Conservation (phyloP, 257 asterid species). For the Penstemon eatonii region DNA sequence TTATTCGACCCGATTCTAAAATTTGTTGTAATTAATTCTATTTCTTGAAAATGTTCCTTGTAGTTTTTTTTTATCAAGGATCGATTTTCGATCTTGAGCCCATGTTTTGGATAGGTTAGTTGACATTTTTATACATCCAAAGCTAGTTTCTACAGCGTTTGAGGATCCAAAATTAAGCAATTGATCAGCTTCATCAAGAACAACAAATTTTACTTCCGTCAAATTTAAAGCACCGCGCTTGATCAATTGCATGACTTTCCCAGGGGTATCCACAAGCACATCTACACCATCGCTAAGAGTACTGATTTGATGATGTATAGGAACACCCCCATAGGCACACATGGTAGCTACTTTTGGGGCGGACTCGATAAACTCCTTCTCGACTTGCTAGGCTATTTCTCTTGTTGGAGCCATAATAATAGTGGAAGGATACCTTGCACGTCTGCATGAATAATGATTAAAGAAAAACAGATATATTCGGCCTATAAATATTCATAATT, state of each 20-base stretch:
- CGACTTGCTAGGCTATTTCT: conserved; percentile 88
- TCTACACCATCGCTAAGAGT: conserved; percentile 83
- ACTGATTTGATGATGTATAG: conserved; percentile 77
- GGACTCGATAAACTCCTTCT: conserved; percentile 81
- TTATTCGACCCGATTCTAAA: too few species aligned
- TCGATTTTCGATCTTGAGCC: too few species aligned
- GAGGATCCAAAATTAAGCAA: conserved; percentile 99
- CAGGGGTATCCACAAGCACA: conserved; percentile 91
- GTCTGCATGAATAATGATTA: conserved; percentile 53
- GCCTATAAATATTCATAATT: too few species aligned
- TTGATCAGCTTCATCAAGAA: conserved; percentile 98
- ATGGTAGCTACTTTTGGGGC: conserved; percentile 73
- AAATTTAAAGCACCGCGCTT: conserved; percentile 80
- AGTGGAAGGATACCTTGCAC: conserved; percentile 81
- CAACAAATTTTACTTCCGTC: conserved; percentile 71
- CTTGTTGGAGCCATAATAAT: conserved; percentile 92
- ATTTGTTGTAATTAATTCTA: too few species aligned
- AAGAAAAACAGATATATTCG: conserved; percentile 12
- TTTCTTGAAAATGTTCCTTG: too few species aligned
- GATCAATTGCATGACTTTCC: conserved; percentile 83
- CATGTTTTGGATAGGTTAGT: too few species aligned
- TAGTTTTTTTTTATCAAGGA: too few species aligned
- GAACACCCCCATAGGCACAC: conserved; percentile 89
- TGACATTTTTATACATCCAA: conserved; percentile 83
- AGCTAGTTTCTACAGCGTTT: conserved; percentile 84